Base-by-base conservation (phyloP, 2,329 filamentous ascomycete genomes). In the Penicillium paneum region DNA sequence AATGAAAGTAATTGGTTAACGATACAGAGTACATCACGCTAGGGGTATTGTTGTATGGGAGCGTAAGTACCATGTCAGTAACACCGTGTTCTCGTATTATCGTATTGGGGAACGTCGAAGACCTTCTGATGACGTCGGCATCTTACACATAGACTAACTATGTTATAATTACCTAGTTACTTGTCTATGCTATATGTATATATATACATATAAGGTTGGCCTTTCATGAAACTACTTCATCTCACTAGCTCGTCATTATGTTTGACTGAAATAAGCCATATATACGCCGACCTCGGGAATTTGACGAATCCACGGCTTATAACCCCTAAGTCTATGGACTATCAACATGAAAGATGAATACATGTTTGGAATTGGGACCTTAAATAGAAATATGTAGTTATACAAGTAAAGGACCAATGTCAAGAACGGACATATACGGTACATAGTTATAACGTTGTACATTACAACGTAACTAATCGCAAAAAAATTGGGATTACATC, bases 21-120 rank as follows among this genome's bases (percentile, higher is more conserved):
- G 6, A 29, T 48, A 48, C 46, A n/a, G 32, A 19, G 31, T 49
- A 49, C 45, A 40, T 41, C 13, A 49, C 51, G 21, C 32, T 32
- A 46, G 10, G 13, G 17, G 50, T 40, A 47, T 32, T 34, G 1
- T 34, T 29, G 29, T 50, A 36, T 28, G 21, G n/a, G 2, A 0
- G 1, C 1, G 11, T 29, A 40, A 11, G 50, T 52, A 52, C 32
- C n/a, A 21, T 32, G 38, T 13, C n/a, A 15, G 49, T 51, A 51
- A 39, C 6, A 3, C 13, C 3, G 8, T 28, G 47, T 49, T 28
- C 8, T 48, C 8, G 35, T 50, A 49, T 49, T 28, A 3, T 40
- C 34, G 45, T 50, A 42, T 49, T 49, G n/a, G 24, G 32, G 17
- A 24, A 24, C 21, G 21, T 24, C 6, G 21, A 47, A 36, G 11